phyloP scores from a whole-genome alignment of 164 flowering plant species.

The Umbilicus rupestris region DNA sequence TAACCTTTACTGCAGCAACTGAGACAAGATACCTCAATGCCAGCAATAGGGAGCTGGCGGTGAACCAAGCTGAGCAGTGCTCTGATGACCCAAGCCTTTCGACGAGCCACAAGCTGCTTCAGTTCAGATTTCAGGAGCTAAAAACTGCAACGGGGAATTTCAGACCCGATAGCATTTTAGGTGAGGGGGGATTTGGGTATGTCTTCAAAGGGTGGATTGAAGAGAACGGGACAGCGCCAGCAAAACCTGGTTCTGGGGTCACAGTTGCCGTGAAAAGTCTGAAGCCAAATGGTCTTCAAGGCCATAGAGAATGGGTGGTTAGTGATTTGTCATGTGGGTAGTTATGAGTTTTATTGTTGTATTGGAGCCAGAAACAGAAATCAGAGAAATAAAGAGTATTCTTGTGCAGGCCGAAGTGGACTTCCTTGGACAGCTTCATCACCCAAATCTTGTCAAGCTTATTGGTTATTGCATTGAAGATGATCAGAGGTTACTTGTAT shows the following conservation, averaged over 20 bases:
- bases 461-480: slow-evolving; percentile 93
- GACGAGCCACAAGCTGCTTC: slow-evolving; percentile 41
- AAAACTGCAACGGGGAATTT: slow-evolving; percentile 90
- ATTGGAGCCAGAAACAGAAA: background rate
- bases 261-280: slow-evolving; percentile 93
- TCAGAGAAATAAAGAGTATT: background rate
- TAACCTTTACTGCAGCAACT: slow-evolving; percentile 44
- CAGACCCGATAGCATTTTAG: slow-evolving; percentile 90
- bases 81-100: slow-evolving; percentile 32
- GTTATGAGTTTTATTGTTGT: background rate
- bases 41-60: slow-evolving; percentile 73
- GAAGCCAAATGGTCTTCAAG: slow-evolving; percentile 95
- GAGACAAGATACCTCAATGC: slow-evolving; percentile 86
- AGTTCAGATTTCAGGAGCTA: slow-evolving; percentile 70
- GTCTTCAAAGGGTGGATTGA: slow-evolving; percentile 98
- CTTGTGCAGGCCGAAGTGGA: slow-evolving; percentile 86
- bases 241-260: slow-evolving; percentile 82
- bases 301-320: slow-evolving; percentile 99
- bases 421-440: slow-evolving; percentile 95
- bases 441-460: slow-evolving; percentile 87
- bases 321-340: slow-evolving; percentile 32
- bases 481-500: slow-evolving; percentile 88
- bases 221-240: slow-evolving; percentile 89
- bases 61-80: slow-evolving; percentile 48
- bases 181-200: slow-evolving; percentile 95